These are phyloP conservation scores for Tetratostichococcus sp. DNA, from an alignment of 139 green algal genomes.

Conservation along the genomic window DNA sequence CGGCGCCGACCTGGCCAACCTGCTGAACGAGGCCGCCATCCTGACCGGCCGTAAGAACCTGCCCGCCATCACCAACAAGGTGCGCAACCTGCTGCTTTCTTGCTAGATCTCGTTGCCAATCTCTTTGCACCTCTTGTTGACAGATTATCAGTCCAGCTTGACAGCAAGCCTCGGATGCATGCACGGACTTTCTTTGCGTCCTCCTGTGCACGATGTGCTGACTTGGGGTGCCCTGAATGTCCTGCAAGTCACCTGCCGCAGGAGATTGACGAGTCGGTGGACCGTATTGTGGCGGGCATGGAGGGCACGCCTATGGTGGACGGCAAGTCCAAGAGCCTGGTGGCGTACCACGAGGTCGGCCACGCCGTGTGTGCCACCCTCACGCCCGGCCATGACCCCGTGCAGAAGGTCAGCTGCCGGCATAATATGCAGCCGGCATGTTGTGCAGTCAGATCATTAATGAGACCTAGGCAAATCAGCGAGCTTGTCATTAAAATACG, in stretches of 20 bases:
- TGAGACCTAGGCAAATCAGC: no score
- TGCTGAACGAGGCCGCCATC: slow-evolving; percentile 99
- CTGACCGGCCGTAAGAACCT: slow-evolving; percentile 86
- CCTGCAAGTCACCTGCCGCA: no score
- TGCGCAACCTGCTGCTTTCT: no score
- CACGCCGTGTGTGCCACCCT: slow-evolving; percentile 96
- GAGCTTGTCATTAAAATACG: no score
- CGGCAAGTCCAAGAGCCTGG: slow-evolving; percentile 94
- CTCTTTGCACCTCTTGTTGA: no score
- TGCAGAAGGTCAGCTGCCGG: slow-evolving; percentile 82
- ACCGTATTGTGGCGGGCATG: slow-evolving; percentile 96
- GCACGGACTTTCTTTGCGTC: no score
- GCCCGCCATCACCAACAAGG: slow-evolving; percentile 51
- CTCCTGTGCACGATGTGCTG: no score
- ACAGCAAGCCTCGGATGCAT: slow-evolving; percentile 87
- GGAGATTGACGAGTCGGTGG: slow-evolving; percentile 96
- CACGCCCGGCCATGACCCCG: slow-evolving; percentile 91
- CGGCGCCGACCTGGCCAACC: slow-evolving; percentile 96
- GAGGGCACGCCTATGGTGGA: slow-evolving; percentile 97
- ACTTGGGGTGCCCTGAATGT: no score
- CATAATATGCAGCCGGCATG: no score
- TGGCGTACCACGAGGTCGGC: slow-evolving; percentile 97
- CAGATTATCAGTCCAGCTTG: no score
- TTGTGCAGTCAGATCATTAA: no score
- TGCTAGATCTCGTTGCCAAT: no score